These are phyloP conservation scores for Globisporangium carolinianum DNA, from an alignment of 352 stramenopile species.

Conservation along the genomic window DNA sequence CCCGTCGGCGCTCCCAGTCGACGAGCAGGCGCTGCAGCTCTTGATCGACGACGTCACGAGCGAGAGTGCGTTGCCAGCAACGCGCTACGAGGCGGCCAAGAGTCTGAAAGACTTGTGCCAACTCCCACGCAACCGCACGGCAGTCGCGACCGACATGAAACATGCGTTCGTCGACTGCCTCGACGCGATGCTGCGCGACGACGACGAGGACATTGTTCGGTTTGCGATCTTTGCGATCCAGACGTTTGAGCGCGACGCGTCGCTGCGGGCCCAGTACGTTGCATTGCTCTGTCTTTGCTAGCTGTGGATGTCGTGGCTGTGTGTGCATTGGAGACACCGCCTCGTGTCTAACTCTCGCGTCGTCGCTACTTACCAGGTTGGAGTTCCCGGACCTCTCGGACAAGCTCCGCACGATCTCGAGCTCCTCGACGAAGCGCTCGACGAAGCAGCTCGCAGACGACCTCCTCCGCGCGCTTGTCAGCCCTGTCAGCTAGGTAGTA, in stretches of 20 bases:
- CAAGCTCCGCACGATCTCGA: constrained; percentile 48
- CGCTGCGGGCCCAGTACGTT: constrained; percentile 38
- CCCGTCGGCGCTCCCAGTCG: constrained; percentile 25
- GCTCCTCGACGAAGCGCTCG: constrained; percentile 52
- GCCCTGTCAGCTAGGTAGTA: constrained; percentile 34
- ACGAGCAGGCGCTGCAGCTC: constrained; percentile 45
- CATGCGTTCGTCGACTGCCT: constrained; percentile 47
- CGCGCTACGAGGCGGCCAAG: constrained; percentile 62
- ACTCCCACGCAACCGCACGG: constrained; percentile 38
- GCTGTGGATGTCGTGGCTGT: constrained; percentile 1
- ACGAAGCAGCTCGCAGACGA: constrained; percentile 67
- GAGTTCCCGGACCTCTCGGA: constrained; percentile 51
- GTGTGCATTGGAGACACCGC: no score
- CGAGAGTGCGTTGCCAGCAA: constrained; percentile 33
- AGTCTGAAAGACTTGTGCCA: constrained; percentile 72
- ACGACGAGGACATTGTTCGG: constrained; percentile 68
- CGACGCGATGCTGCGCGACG: constrained; percentile 56
- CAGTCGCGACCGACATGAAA: constrained; percentile 30
- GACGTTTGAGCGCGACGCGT: constrained; percentile 52
- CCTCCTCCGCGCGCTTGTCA: constrained; percentile 60
- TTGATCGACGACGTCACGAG: constrained; percentile 54
- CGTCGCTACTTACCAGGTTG: constrained; percentile 13
- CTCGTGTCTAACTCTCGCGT: no score
- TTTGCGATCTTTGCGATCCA: constrained; percentile 72
- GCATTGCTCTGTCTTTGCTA: constrained; percentile 4